These are phyloP conservation scores for Hypoxylon rickii DNA, from an alignment of 495 filamentous ascomycete species.

Conservation along the genomic window DNA sequence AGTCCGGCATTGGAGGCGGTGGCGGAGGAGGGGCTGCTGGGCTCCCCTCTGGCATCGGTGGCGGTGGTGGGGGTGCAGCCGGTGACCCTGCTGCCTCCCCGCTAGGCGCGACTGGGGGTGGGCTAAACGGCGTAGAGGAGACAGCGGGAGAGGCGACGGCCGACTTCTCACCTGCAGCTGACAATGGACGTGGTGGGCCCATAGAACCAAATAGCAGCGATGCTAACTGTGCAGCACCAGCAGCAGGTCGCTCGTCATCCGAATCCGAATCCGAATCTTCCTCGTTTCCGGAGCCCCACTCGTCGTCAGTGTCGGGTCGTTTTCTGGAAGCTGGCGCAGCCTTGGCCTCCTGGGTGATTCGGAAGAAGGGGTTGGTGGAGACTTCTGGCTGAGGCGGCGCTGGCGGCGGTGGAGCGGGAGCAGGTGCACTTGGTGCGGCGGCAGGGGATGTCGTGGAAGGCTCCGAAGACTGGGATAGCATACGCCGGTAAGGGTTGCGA, in stretches of 20 bases:
- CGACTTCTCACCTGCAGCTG: slow-evolving; percentile 74
- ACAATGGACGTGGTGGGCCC: slow-evolving; percentile 89
- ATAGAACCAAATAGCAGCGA: slow-evolving; percentile 96
- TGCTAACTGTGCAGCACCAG: slow-evolving; percentile 87
- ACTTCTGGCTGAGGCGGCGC: slow-evolving; percentile 54
- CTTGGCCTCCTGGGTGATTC: slow-evolving; percentile 66
- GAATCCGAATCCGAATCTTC: slow-evolving; percentile 68
- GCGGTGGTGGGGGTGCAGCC: slow-evolving; percentile 44
- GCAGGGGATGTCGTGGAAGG: slow-evolving; percentile 50
- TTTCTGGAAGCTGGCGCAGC: slow-evolving; percentile 43
- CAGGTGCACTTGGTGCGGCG: slow-evolving; percentile 47
- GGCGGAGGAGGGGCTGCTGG: slow-evolving; percentile 35
- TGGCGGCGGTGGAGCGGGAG: slow-evolving; percentile 46
- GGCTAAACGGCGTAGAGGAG: slow-evolving; percentile 42
- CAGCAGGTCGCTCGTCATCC: slow-evolving; percentile 72
- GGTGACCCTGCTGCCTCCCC: slow-evolving; percentile 43
- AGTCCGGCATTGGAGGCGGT: slow-evolving; percentile 46
- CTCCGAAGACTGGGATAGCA: slow-evolving; percentile 56
- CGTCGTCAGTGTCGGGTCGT: slow-evolving; percentile 64
- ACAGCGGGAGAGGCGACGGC: slow-evolving; percentile 51
- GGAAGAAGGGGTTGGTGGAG: slow-evolving; percentile 96
- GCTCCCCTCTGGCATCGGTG: slow-evolving; percentile 46
- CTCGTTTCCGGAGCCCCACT: slow-evolving; percentile 86
- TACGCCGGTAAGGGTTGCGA: slow-evolving; percentile 56
- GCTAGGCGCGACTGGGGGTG: slow-evolving; percentile 43